Percentiles rank a stretch among this genome's conserved stretches.
phyloP scores from a whole-genome alignment of 805 yeast species.

The Metschnikowia gelsemii region DNA sequence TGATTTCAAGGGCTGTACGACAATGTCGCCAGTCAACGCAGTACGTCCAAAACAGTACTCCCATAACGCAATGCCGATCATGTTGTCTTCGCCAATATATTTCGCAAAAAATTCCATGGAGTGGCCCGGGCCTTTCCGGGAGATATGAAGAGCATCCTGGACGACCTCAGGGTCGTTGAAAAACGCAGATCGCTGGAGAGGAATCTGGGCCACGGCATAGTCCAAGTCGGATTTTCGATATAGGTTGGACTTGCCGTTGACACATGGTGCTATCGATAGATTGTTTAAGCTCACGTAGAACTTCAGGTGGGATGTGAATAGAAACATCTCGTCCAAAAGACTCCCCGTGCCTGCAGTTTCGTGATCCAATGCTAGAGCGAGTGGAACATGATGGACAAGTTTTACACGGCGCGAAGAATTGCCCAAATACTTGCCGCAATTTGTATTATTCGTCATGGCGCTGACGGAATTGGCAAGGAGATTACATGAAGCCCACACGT shows the following conservation, averaged over 20 bases:
- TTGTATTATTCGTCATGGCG: slow-evolving; percentile 47
- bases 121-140: slow-evolving; percentile 37
- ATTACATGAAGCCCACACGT: slow-evolving; percentile 72
- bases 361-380: slow-evolving; percentile 46
- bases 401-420: slow-evolving; percentile 44
- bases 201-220: slow-evolving; percentile 48
- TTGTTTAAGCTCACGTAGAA: slow-evolving; percentile 79
- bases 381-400: slow-evolving; percentile 80
- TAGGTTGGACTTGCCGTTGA: slow-evolving; percentile 84
- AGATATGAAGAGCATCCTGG: slow-evolving; percentile 29
- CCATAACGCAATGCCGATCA: slow-evolving; percentile 89
- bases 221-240: slow-evolving; percentile 69
- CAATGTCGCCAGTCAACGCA: slow-evolving; percentile 76
- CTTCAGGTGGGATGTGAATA: slow-evolving; percentile 80
- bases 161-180: slow-evolving; percentile 32
- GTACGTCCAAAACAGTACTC: slow-evolving; percentile 63
- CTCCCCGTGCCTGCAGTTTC: slow-evolving; percentile 14
- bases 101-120: slow-evolving; percentile 72
- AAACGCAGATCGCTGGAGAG: slow-evolving; percentile 26
- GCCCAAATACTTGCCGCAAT: slow-evolving; percentile 45
- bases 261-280: slow-evolving; percentile 79
- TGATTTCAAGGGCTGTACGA: slow-evolving; percentile 62
- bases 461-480: slow-evolving; percentile 63
- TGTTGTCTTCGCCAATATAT: slow-evolving; percentile 89
- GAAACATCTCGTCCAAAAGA: slow-evolving; percentile 75